phyloP scores from a whole-genome alignment of 2,329 filamentous ascomycete genomes.

The Nectriaceae sp. region DNA sequence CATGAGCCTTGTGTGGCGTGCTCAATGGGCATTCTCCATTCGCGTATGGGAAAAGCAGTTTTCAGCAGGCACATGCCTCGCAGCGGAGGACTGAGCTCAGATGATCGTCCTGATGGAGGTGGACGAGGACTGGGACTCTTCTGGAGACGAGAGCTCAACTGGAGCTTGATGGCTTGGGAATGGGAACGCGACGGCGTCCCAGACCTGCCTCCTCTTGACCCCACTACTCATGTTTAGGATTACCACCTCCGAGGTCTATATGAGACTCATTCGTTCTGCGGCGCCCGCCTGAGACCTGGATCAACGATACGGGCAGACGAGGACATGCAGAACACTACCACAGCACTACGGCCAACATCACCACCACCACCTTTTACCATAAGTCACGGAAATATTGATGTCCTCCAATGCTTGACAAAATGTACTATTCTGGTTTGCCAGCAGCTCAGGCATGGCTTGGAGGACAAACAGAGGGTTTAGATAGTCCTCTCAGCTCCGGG shows the following conservation, averaged over 20 bases:
- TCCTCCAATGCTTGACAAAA: conserved; percentile 9
- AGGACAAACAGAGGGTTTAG: conserved; percentile 50
- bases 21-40: conserved; percentile 94
- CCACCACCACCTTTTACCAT: conserved; percentile 10
- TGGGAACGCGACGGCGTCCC: conserved; percentile 56
- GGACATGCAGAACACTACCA: conserved; percentile 3
- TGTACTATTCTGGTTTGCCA: conserved; percentile 23
- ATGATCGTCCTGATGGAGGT: conserved; percentile 61
- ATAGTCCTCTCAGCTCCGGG: conserved; percentile 47
- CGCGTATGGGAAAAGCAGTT: conserved; percentile 82
- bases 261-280: conserved; percentile 32
- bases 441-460: conserved; percentile 29
- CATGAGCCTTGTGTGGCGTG: conserved; percentile 98
- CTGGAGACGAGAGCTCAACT: conserved; percentile 79
- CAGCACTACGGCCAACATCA: conserved; percentile 12
- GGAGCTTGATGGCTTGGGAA: conserved; percentile 82
- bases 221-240: conserved; percentile 53
- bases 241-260: conserved; percentile 42
- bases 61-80: conserved; percentile 78
- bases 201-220: conserved; percentile 44
- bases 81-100: conserved; percentile 82
- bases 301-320: conserved; percentile 8
- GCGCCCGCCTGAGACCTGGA: conserved; percentile 10
- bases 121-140: conserved; percentile 67
- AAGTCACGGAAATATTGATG: conserved; percentile 11